Evolutionary conservation across 2,329 filamentous ascomycete genomes (phyloP), one percentile per base, ranked within the genome.

Genomic region (Trichoderma atroviride): DNA sequence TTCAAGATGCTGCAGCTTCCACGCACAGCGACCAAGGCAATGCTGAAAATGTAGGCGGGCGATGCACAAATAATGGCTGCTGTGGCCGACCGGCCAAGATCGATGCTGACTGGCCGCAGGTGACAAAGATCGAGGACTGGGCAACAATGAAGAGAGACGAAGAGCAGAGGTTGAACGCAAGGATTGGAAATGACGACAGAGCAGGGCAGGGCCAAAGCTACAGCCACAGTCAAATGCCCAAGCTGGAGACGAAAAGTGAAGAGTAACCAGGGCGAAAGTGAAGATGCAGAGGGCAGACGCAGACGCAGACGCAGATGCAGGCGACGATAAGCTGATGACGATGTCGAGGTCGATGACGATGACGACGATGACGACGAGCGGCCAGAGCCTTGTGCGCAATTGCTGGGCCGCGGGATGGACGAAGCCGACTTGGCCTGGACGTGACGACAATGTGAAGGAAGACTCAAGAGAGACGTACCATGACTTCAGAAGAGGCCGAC

Each of bases 251-350:
- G 3, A 60, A 14, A 55, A 11, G 47, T 50, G 52, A 27, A 55
- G 3, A 55, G 13, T 29, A 27, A 16, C 24, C 22, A 31, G 10
- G 35, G 24, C 27, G 11, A 47, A 47, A 29, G 31, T 22, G 62
- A 11, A 27, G 62, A 35, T 33, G 52, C 53, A 35, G 27, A 35
- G 22, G 35, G 35, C 29, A 57, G 53, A 58, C 35, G 40, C 53
- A n/a, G 53, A 56, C 19, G 53, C 27, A 47, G 19, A 43, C 5
- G 40, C 40, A 50, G 53, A 66, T 19, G 63, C 50, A 35, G 43
- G n/a, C 31, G 63, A 66, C 58, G 63, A 67, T 52, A 66, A 59
- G 63, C 57, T 52, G 63, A 59, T 67, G 63, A 58, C 63, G 63
- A 59, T 67, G 63, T 29, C 52, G 62, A 67, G 50, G 63, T 58